phyloP scores from a whole-genome alignment of 176 grass and related monocot species.

The Avena atlantica region DNA sequence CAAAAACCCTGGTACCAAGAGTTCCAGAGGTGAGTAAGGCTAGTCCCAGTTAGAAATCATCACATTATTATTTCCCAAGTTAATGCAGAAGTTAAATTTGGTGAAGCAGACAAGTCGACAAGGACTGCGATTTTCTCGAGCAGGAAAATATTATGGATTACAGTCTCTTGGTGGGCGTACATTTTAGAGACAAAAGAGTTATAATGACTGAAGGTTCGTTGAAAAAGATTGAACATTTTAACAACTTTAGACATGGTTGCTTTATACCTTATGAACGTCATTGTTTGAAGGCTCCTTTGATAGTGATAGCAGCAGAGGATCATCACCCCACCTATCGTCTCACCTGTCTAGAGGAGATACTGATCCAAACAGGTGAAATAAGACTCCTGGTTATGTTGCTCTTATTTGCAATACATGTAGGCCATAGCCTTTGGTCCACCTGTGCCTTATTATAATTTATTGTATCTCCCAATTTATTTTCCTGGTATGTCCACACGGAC shows the following conservation, averaged over 20 bases:
- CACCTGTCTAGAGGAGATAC: conserved; percentile 72
- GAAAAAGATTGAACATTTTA: conserved; percentile 33
- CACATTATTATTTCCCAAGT: background rate
- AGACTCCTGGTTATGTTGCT: background rate
- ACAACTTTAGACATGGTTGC: conserved; percentile 11
- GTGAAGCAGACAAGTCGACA: conserved; percentile 85
- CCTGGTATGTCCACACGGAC: background rate
- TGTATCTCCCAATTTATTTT: background rate
- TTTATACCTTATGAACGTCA: conserved; percentile 46
- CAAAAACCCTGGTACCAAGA: conserved; percentile 81
- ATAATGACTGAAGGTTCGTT: conserved; percentile 71
- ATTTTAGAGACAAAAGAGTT: conserved; percentile 76
- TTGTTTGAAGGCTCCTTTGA: conserved; percentile 70
- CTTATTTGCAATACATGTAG: conserved; percentile 3
- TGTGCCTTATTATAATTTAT: background rate
- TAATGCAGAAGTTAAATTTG: conserved; percentile 33
- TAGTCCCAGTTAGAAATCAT: conserved; percentile 16
- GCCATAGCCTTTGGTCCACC: conserved; percentile 7
- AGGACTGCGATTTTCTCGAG: conserved; percentile 95
- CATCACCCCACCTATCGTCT: conserved; percentile 48
- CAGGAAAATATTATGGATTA: conserved; percentile 99
- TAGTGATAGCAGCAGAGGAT: conserved; percentile 60
- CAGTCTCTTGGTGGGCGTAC: conserved; percentile 93
- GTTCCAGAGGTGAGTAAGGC: conserved; percentile 70
- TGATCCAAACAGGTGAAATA: conserved; percentile 78